Evolutionary conservation across 306 rosid species (phyloP).

Genomic region (Nissolia schottii): DNA sequence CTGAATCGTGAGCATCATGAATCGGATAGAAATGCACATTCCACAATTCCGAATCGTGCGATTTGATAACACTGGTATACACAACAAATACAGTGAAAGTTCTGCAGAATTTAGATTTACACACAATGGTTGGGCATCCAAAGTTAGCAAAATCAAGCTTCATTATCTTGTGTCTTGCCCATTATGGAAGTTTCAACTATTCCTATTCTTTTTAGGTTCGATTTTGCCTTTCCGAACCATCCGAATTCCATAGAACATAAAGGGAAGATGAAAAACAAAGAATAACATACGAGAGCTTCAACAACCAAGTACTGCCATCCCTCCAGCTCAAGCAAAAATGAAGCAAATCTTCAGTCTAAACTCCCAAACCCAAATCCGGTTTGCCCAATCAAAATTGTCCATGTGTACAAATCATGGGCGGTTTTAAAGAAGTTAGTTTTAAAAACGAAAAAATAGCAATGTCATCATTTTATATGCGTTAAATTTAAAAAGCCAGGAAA

Average conservation of each 20-base stretch:
- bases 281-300: not conserved
- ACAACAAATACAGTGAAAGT: not conserved
- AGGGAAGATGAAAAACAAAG: slow-evolving; percentile 5
- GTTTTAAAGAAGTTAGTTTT: too few relatives aligned
- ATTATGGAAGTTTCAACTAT: not conserved
- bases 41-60: too few relatives aligned
- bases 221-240: not conserved
- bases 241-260: not conserved
- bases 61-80: too few relatives aligned
- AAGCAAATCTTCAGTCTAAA: not conserved
- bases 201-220: slow-evolving; percentile 7
- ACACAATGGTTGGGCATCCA: not conserved
- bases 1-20: too few relatives aligned
- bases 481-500: too few relatives aligned
- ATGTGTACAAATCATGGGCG: too few relatives aligned
- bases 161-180: not conserved
- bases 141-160: not conserved
- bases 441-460: too few relatives aligned
- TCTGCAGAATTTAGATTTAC: not conserved
- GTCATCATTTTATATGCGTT: too few relatives aligned
- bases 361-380: too few relatives aligned
- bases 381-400: too few relatives aligned
- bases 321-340: not conserved
- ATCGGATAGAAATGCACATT: too few relatives aligned
- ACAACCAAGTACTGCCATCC: not conserved